Percentiles rank a stretch among this genome's conserved stretches.
Conservation (phyloP, 2,329 filamentous ascomycete species). For the Ophiostoma piceae region DNA sequence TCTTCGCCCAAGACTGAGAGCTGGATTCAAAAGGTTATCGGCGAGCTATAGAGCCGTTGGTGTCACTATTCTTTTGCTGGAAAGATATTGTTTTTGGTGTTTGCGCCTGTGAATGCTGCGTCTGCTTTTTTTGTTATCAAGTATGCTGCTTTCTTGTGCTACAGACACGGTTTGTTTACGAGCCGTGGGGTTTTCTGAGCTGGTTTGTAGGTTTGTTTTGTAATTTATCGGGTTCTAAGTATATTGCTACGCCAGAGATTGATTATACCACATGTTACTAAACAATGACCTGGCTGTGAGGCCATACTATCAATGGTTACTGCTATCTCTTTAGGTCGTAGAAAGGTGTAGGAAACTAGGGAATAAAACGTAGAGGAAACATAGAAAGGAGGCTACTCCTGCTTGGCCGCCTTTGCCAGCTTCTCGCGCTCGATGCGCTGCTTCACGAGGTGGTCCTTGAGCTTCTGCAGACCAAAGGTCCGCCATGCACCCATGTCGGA, state of each 20-base stretch:
- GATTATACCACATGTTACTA: neutral
- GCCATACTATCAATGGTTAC: neutral
- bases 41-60: constrained; percentile 20
- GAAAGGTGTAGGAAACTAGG: neutral
- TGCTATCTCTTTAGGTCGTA: neutral
- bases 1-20: constrained; percentile 19
- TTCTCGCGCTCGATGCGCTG: constrained; percentile 5
- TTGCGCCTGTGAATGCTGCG: neutral
- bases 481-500: constrained; percentile 35
- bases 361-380: neutral
- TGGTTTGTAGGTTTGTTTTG: neutral
- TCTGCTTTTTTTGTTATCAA: neutral
- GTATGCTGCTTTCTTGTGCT: neutral
- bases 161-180: neutral
- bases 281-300: neutral
- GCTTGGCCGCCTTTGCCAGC: constrained; percentile 12
- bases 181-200: neutral
- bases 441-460: constrained; percentile 32
- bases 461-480: constrained; percentile 35
- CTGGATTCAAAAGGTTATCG: neutral
- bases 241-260: neutral
- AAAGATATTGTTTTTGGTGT: neutral
- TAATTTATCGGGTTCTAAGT: neutral
- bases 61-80: neutral
- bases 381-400: neutral